These are phyloP conservation scores for Hygrocybe punicea DNA, from an alignment of 768 basidiomycete genomes.

Conservation along the genomic window DNA sequence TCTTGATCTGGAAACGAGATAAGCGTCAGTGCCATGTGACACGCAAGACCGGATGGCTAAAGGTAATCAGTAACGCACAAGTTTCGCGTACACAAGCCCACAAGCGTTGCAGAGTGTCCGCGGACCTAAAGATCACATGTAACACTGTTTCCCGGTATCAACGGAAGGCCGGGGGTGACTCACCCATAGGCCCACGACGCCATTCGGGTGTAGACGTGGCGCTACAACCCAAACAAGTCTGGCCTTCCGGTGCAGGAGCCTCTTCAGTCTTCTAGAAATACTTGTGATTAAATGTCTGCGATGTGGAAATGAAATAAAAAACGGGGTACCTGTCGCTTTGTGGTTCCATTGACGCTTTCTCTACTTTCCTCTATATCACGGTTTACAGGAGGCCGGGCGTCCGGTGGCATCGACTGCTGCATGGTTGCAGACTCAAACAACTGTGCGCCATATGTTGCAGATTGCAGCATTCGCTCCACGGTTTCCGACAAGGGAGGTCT, in stretches of 20 bases:
- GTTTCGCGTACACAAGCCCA: slow-evolving; percentile 82
- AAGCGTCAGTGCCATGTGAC: slow-evolving; percentile 10
- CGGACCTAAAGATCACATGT: slow-evolving; percentile 50
- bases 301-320: neutral
- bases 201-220: slow-evolving; percentile 88
- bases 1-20: slow-evolving; percentile 30
- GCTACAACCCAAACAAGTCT: slow-evolving; percentile 76
- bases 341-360: slow-evolving; percentile 1
- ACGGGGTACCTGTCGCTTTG: slow-evolving; percentile 3
- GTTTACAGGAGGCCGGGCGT: slow-evolving; percentile 1
- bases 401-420: slow-evolving; percentile 8
- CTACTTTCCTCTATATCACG: neutral
- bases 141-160: slow-evolving; percentile 2
- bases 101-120: slow-evolving; percentile 84
- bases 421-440: slow-evolving; percentile 43
- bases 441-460: slow-evolving; percentile 41
- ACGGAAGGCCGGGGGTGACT: slow-evolving; percentile 19
- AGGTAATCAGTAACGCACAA: slow-evolving; percentile 48
- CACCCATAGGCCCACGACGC: slow-evolving; percentile 80
- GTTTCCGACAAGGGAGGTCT: slow-evolving; percentile 26
- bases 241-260: slow-evolving; percentile 52
- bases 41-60: neutral
- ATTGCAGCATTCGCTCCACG: slow-evolving; percentile 43
- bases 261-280: slow-evolving; percentile 37
- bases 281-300: neutral